Conservation (phyloP, 2,329 filamentous ascomycete genomes). For the Cadophora malorum region DNA sequence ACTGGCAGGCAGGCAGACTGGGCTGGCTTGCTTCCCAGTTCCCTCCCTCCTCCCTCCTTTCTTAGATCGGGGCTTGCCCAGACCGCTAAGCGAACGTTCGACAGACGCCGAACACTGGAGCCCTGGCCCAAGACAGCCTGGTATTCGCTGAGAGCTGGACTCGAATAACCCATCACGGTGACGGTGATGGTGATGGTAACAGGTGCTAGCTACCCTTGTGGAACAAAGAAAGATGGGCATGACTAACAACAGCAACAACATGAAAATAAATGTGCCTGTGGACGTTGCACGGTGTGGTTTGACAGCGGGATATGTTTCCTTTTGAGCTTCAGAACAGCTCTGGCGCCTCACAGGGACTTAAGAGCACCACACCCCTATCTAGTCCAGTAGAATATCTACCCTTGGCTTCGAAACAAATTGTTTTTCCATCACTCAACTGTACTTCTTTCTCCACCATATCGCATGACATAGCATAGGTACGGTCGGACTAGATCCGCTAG, state of each 20-base stretch:
- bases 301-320: conserved; percentile 4
- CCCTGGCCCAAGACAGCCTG: background rate
- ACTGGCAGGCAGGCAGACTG: background rate
- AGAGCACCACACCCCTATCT: background rate
- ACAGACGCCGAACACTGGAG: conserved; percentile 6
- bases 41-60: background rate
- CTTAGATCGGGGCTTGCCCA: background rate
- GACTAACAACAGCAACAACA: background rate
- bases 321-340: background rate
- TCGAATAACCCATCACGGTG: no score
- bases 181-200: no score
- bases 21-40: background rate
- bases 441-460: conserved; percentile 5
- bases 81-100: conserved; percentile 20
- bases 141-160: no score
- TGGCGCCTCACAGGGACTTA: background rate
- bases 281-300: conserved; percentile 1
- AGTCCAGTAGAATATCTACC: background rate
- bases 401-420: background rate
- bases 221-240: background rate
- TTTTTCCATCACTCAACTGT: background rate
- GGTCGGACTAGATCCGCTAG: conserved; percentile 9
- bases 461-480: background rate
- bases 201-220: background rate
- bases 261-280: background rate